Base-by-base conservation (phyloP, 2,329 filamentous ascomycete species). In the Phyllachora maydis region DNA sequence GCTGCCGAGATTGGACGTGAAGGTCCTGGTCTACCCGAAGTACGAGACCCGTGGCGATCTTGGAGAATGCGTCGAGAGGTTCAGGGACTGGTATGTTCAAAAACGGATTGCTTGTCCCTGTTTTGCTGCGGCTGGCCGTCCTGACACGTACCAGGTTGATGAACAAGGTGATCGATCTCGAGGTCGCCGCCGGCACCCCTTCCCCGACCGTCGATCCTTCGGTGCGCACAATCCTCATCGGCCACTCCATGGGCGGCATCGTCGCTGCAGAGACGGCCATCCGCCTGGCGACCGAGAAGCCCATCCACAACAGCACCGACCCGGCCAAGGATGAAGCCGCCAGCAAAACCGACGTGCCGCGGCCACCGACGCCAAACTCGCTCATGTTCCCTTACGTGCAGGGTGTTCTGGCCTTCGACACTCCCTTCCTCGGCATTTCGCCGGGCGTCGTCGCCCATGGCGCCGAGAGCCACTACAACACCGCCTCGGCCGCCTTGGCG, bases 301-400 rank as follows among this genome's bases (percentile, higher is more conserved):
- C 60, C 28, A 58, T 68, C 32, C 52, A 56, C 32, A 52, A 53
- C 17, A 40, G 40, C 25, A 35, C 40, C 9, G 31, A 40, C 19
- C 42, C 44, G 13, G 36, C 38, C 6, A 34, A 36, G 6, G 41
- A 43, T 11, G 41, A 38, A 11, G 18, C 26, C 15, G 48, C 52
- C 33, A 26, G 46, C 23, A n/a, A n/a, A n/a, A n/a, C n/a, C n/a
- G n/a, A n/a, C n/a, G 32, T 35, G 18, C 37, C 39, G 29, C 26
- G 37, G 9, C 28, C 37, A 8, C 30, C 35, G 3, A 29, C 44
- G 11, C 50, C 65, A 29, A 72, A 63, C 37, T 48, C 51, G 16
- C 67, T 91, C 43, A 85, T 93, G 74, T 95, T 95, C 43, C 85
- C 85, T 2, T 85, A 82, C 45, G 69, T 95, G 33, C 76, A 85